Evolutionary conservation across 106 monocot species (phyloP), one percentile per base, ranked within the genome.

Genomic region (Dendrobium chrysotoxum): DNA sequence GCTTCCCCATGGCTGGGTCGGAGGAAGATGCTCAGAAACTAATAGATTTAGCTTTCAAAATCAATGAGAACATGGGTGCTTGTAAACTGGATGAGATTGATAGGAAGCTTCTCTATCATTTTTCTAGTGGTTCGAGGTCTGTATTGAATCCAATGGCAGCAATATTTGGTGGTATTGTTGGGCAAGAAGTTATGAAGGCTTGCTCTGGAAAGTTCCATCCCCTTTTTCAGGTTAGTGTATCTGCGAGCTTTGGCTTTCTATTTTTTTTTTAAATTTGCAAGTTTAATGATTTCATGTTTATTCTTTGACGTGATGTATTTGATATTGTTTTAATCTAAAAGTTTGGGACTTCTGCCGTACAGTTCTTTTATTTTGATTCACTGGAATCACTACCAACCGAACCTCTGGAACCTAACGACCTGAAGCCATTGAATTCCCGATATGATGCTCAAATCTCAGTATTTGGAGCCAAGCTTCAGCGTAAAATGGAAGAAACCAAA

Each of bases 341-440:
- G 57, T 28, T 28, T 23, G 57, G 18, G 3, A 68, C 25, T 30
- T 25, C 28, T 38, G 16, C 31, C 38, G 35, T 28, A 77, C 91
- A 98, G 97, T 98, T 92, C 88, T 94, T 98, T 82, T 94, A 98
- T 75, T 98, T 98, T 77, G 97, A 98, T 87, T 98, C 97, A 13
- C 61, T 91, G n/a, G 97, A 98, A 54, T 98, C 97, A 31, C 94
- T 98, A 70, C 97, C 97, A 18, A 79, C 75, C 40, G 90, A 94
- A 45, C 82, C 88, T 18, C 47, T 94, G 82, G 91, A 94, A 25
- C 55, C 82, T 40, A 75, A 81, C 78, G 94, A 98, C 76, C 20
- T 98, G 78, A 87, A 89, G 83, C 88, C 94, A 71, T 78, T 87
- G 78, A 91, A 87, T 79, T 79, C 89, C 39, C 92, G 92, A 41